Evolutionary conservation across 2,329 filamentous ascomycete species (phyloP).

Genomic region (Hypoxylon sp.): DNA sequence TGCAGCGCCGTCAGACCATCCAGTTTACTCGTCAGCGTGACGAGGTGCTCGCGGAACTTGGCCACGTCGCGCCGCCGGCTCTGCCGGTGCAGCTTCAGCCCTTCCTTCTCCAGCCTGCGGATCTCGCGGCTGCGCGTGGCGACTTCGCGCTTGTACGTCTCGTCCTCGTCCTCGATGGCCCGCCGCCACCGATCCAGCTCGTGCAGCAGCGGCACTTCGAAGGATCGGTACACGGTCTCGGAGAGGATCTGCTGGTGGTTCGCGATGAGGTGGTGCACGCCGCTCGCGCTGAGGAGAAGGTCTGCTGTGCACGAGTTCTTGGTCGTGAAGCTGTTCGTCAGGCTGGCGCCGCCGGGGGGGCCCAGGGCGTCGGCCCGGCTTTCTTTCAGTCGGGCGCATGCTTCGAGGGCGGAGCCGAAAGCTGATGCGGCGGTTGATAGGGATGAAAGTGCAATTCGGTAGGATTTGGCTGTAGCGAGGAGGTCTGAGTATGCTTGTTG

Average conservation of each 20-base stretch:
- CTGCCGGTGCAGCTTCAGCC: conserved; percentile 72
- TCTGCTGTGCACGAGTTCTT: conserved; percentile 72
- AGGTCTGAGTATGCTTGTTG: conserved; percentile 75
- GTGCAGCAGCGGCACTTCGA: conserved; percentile 78
- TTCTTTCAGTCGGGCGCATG: conserved; percentile 78
- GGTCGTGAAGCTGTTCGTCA: conserved; percentile 64
- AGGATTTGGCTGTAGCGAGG: conserved; percentile 73
- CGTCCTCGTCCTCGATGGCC: conserved; percentile 75
- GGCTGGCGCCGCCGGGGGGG: conserved; percentile 54
- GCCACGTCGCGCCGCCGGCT: conserved; percentile 72
- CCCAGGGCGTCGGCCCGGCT: conserved; percentile 72
- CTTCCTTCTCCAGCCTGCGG: conserved; percentile 74
- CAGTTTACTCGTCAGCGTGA: conserved; percentile 72
- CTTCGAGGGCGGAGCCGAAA: conserved; percentile 75
- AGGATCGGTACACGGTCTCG: conserved; percentile 77
- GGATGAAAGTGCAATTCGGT: conserved; percentile 72
- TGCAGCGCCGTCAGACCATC: conserved; percentile 75
- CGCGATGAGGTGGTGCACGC: conserved; percentile 76
- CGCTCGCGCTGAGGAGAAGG: conserved; percentile 72
- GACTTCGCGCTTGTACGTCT: conserved; percentile 69
- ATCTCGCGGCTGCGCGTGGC: conserved; percentile 72
- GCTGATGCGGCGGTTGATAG: conserved; percentile 73
- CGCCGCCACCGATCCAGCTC: conserved; percentile 76
- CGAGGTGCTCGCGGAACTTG: conserved; percentile 73
- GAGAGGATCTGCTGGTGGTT: conserved; percentile 80